phyloP scores from a whole-genome alignment of 345 rosid genomes.

The Punica granatum region DNA sequence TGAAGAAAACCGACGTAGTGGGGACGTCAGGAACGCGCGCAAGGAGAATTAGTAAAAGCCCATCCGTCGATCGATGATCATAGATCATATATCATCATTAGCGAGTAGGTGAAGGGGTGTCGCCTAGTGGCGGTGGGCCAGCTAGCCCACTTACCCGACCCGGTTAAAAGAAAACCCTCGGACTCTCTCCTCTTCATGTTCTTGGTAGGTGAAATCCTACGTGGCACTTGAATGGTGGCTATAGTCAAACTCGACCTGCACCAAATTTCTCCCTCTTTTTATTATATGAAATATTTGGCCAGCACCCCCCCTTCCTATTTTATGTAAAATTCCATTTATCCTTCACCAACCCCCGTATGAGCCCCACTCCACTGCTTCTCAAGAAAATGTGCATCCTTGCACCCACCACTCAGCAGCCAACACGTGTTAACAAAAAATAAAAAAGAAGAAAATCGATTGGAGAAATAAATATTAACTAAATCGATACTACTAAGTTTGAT shows the following conservation, averaged over 20 bases:
- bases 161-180: neutral
- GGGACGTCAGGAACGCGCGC: too few species aligned
- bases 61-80: too few species aligned
- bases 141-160: conserved; percentile 1
- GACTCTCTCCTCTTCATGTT: neutral
- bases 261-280: neutral
- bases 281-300: neutral
- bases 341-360: conserved; percentile 17
- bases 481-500: too few species aligned
- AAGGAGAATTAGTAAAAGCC: too few species aligned
- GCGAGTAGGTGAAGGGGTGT: neutral
- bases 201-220: conserved; percentile 17
- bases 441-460: too few species aligned
- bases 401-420: neutral
- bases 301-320: neutral
- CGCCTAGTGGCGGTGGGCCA: conserved; percentile 6
- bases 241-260: conserved; percentile 10
- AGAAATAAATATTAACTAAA: too few species aligned
- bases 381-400: neutral
- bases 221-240: conserved; percentile 6
- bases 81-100: neutral
- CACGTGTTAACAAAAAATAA: neutral
- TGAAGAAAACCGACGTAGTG: too few species aligned
- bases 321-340: neutral
- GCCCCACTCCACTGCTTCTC: neutral